Percentiles rank a stretch among this genome's conserved stretches.
phyloP scores from a whole-genome alignment of 2,329 filamentous ascomycete species.

The Xylaria sp. region DNA sequence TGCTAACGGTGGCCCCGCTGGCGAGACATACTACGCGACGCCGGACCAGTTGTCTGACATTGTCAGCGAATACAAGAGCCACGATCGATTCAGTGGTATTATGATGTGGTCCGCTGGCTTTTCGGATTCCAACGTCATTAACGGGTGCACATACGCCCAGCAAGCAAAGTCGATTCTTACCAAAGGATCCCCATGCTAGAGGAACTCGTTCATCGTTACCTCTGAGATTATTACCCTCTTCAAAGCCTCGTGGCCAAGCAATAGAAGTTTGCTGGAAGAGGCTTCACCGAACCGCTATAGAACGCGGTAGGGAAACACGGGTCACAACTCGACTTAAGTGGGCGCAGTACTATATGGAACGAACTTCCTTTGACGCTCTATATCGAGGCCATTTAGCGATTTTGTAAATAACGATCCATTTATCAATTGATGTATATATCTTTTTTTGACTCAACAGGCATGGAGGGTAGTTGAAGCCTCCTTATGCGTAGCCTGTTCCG shows the following conservation, averaged over 20 bases:
- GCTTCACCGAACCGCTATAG: background rate
- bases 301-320: background rate
- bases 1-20: conserved; percentile 50
- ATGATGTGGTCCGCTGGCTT: conserved; percentile 58
- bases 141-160: conserved; percentile 57
- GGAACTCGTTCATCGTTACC: background rate
- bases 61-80: conserved; percentile 46
- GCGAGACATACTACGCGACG: conserved; percentile 51
- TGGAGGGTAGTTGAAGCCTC: background rate
- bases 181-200: conserved; percentile 47
- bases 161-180: conserved; percentile 52
- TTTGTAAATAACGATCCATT: conserved; percentile 13
- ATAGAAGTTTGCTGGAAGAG: conserved; percentile 1
- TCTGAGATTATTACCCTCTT: background rate
- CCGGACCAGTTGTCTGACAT: conserved; percentile 49
- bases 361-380: conserved; percentile 5
- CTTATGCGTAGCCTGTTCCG: background rate
- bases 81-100: conserved; percentile 51
- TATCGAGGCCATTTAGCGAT: conserved; percentile 8
- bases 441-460: background rate
- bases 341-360: conserved; percentile 13
- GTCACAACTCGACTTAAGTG: conserved; percentile 23
- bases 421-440: conserved; percentile 11
- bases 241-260: background rate
- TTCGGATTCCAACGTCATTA: conserved; percentile 50